These are phyloP conservation scores for Xylariaceae sp. DNA, from an alignment of 2,329 filamentous ascomycete genomes.

Conservation along the genomic window DNA sequence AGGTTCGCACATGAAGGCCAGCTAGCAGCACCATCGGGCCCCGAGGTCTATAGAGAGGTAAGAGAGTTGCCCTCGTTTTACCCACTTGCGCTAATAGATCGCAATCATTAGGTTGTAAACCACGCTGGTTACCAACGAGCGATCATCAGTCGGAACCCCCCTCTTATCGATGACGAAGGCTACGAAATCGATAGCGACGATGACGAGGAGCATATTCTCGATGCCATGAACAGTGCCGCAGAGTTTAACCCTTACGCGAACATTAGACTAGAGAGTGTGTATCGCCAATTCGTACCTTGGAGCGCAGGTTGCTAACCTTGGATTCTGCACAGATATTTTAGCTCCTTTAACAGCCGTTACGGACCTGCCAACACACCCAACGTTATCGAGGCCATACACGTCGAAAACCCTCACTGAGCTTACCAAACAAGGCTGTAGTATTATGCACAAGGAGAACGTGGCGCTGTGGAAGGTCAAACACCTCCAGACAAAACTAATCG, in stretches of 20 bases:
- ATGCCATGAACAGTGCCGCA: conserved; percentile 67
- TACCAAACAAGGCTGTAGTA: conserved; percentile 70
- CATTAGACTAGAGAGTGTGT: conserved; percentile 73
- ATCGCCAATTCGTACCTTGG: neutral
- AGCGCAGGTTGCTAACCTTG: conserved; percentile 1
- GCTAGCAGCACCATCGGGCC: conserved; percentile 69
- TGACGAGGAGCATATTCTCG: conserved; percentile 67
- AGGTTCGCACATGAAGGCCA: conserved; percentile 74
- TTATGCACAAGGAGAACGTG: conserved; percentile 77
- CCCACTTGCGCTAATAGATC: conserved; percentile 22
- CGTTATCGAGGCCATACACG: conserved; percentile 75
- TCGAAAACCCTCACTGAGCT: conserved; percentile 77
- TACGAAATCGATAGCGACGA: conserved; percentile 78
- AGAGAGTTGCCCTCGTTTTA: conserved; percentile 32
- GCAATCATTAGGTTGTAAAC: conserved; percentile 65
- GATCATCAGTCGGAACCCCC: conserved; percentile 77
- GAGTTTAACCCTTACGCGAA: conserved; percentile 78
- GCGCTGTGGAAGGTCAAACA: conserved; percentile 78
- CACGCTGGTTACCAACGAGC: conserved; percentile 75
- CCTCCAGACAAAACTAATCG: conserved; percentile 74
- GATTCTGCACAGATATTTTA: conserved; percentile 64
- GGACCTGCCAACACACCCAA: conserved; percentile 76
- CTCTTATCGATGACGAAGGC: conserved; percentile 77
- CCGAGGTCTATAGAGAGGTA: conserved; percentile 75
- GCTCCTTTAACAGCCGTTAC: conserved; percentile 77